Evolutionary conservation across 2,329 filamentous ascomycete species (phyloP), one percentile per base, ranked within the genome.

Genomic region (Verticillium zaregamsianum): DNA sequence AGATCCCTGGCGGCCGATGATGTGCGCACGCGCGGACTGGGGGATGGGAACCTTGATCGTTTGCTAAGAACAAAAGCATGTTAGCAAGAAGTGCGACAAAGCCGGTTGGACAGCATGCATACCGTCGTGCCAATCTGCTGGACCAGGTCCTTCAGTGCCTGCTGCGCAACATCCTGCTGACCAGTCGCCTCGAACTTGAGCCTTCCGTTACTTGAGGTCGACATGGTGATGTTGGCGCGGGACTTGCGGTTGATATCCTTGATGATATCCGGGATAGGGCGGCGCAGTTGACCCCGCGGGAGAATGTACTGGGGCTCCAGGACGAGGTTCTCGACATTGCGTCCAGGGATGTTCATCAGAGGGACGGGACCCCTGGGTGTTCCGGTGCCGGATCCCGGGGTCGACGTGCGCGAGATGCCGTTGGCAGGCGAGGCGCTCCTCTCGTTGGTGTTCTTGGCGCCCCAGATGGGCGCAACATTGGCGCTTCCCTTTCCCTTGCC

Each of bases 231-330:
- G 68, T 87, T 91, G 62, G 93, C 93, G 73, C 94, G 93, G 64
- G 92, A 96, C 72, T 90, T 91, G 77, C 90, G 91, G 79, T 96
- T 97, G 77, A 98, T 91, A 67, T 97, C 93, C 73, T 92, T 91
- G 71, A 97, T 81, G 66, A 95, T 89, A 67, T 98, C 94, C 35
- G 87, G 81, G 59, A 97, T 82, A 8, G 94, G 92, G 68, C 92
- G 92, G 82, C 91, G 96, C 70, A 97, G 80, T 74, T 96, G 88
- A 63, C 80, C 81, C 54, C 90, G 86, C 20, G 92, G 89, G 56
- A 91, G 84, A 73, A 98, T 86, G 73, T 95, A 89, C 55, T 88
- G 85, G 9, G 90, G 87, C 60, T 90, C 87, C 63, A 97, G 84
- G 31, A 86, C 83, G 66, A 96, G 86, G 45, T 85, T 84, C 75